Evolutionary conservation across 139 green algal species (phyloP), one percentile per base, ranked within the genome.

Genomic region (Tetraselmis striata): DNA sequence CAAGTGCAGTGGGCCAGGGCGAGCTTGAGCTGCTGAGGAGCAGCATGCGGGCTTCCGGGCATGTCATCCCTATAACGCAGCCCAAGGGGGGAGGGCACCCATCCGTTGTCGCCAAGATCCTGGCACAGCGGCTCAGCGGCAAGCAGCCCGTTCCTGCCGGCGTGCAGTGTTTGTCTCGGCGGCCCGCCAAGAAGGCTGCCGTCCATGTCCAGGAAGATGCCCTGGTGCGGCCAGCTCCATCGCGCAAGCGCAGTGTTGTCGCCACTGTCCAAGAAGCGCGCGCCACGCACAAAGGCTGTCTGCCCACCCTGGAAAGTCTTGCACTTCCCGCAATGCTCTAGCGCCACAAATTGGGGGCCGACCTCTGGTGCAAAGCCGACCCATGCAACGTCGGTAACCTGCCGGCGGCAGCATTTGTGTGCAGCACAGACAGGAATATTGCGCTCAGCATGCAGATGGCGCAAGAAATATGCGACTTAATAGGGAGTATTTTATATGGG

Each of bases 141-240:
- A 23, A 30, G 30, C 59, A 87, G 32, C 22, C 59, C 23, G 2
- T 67, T 67, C 59, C 0, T 0, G 79, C 79, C 2, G 88, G 26
- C 28, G 59, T 87, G 30, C 79, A 28, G 28, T 30, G 2, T 59
- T 82, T 90, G 30, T 18, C 45, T 18, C 11, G 45, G 45, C 45
- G 28, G 2, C 76, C 23, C 28, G 25, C 79, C 79, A 1, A 92
- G 1, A 23, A 93, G 79, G 1, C 77, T 84, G 67, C 90, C 90
- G 59, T 93, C 90, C 31, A 80, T 89, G 83, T 93, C 90, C 59
- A 88, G 28, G 78, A 86, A 89, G 0, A 88, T 59, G 25, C 85
- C 85, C 83, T 91, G 87, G 32, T 82, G 76, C n/a, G 45, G 29
- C 81, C 81, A 87, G 32, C 22, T 81, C 84, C 84, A 87, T 11